Evolutionary conservation across 257 asterid genomes (phyloP).

Genomic region (Cinchona pubescens): DNA sequence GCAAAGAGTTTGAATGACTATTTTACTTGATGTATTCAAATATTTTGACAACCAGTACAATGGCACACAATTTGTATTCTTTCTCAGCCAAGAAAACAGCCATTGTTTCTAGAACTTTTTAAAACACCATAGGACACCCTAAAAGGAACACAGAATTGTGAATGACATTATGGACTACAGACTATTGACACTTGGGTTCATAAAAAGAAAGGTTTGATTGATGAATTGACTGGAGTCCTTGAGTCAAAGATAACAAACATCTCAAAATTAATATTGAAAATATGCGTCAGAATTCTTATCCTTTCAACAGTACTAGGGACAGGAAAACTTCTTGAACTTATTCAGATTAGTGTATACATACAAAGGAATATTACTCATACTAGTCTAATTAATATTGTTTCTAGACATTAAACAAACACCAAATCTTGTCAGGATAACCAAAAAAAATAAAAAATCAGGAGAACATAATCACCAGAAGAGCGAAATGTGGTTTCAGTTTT

Average conservation of each 20-base stretch:
- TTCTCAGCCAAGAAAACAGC: not conserved
- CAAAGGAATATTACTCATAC: too few relatives aligned
- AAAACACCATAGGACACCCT: too few relatives aligned
- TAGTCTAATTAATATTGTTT: too few relatives aligned
- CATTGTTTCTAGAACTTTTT: not conserved
- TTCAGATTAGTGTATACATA: not conserved
- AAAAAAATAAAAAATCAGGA: too few relatives aligned
- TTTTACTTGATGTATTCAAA: not conserved
- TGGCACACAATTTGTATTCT: not conserved
- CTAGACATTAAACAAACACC: too few relatives aligned
- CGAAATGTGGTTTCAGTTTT: constrained; percentile 45
- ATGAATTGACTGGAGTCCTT: not conserved
- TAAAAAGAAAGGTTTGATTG: not conserved
- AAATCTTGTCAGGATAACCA: too few relatives aligned
- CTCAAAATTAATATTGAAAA: not conserved
- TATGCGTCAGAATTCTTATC: not conserved
- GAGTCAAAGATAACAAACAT: not conserved
- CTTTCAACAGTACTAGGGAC: not conserved
- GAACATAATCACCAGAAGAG: constrained; percentile 41
- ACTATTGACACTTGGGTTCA: not conserved
- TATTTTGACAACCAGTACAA: too few relatives aligned
- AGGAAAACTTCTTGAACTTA: not conserved
- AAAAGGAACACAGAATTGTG: not conserved
- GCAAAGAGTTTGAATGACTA: not conserved
- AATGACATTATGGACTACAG: not conserved